Evolutionary conservation across 2,329 filamentous ascomycete species (phyloP), one percentile per base, ranked within the genome.

Genomic region (Hypocreales sp.): DNA sequence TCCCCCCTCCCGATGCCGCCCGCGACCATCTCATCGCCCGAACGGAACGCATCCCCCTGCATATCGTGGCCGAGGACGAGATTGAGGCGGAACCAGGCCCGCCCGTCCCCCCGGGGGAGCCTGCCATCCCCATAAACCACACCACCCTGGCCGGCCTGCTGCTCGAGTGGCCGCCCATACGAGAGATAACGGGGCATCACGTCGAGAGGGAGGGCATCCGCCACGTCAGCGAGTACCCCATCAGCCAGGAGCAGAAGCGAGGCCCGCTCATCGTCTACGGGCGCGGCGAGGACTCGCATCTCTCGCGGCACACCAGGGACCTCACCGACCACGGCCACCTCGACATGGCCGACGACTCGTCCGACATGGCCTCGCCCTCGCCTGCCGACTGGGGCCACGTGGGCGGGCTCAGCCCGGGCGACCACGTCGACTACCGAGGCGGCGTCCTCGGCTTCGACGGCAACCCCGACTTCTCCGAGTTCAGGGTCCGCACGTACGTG

Each of bases 101-200:
- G 7, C 53, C 60, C 8, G 63, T 68, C 6, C 56, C 53, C 9
- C 64, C 65, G 1, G 72, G 71, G 25, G 65, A 73, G 37, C 67
- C 79, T 10, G 70, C 78, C 2, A 80, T 92, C 30, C 80, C 83
- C 1, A 69, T 75, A 16, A 81, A 92, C 38, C 87, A 95, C 44
- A 92, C 82, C 0, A 94, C 86, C 1, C 72, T 83, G n/a, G 84
- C 84, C 1, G 81, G 90, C 27, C 70, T 84, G 35, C 59, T 95
- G 12, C 57, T 95, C 16, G 62, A 67, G 25, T 84, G 79, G 73
- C 67, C 67, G 0, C 66, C 73, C 0, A 82, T 90, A 29, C 54
- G 61, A 45, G 55, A 64, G 35, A 46, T 94, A 44, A 72, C 81
- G 19, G 60, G 45, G 34, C 52, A 50, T 26, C 57, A 59, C 15